Evolutionary conservation across 352 stramenopile species (phyloP).

Genomic region (Phytophthora ohioensis): DNA sequence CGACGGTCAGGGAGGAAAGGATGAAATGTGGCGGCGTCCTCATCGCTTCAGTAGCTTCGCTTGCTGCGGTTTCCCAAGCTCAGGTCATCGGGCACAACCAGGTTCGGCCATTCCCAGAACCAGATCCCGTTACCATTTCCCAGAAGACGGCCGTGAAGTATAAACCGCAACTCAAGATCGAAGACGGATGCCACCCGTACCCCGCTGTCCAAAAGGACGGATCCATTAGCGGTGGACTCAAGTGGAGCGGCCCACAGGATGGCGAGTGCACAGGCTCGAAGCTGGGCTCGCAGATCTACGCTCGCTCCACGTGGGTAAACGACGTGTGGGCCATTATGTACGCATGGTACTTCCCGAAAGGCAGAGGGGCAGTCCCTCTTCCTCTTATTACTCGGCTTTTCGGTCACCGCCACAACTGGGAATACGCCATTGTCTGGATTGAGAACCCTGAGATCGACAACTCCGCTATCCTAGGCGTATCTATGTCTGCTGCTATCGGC

Average conservation of each 20-base stretch:
- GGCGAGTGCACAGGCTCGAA: constrained; percentile 36
- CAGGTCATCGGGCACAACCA: constrained; percentile 33
- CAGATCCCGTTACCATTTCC: constrained; percentile 25
- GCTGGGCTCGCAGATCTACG: constrained; percentile 39
- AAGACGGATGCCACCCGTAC: constrained; percentile 36
- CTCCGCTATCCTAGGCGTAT: constrained; percentile 29
- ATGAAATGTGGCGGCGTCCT: constrained; percentile 27
- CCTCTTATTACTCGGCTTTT: constrained; percentile 27
- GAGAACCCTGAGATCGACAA: constrained; percentile 27
- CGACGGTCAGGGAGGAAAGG: background rate
- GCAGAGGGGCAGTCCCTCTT: constrained; percentile 9
- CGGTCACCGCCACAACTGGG: constrained; percentile 56
- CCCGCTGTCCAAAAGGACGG: constrained; percentile 36
- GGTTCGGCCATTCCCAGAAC: constrained; percentile 35
- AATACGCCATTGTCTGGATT: constrained; percentile 49
- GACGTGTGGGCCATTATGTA: constrained; percentile 40
- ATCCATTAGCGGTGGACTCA: constrained; percentile 32
- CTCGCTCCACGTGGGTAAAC: constrained; percentile 32
- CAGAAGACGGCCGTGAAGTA: constrained; percentile 31
- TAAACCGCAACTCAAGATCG: constrained; percentile 39
- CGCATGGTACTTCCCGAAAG: constrained; percentile 42
- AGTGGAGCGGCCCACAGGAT: constrained; percentile 34
- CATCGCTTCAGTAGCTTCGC: constrained; percentile 13
- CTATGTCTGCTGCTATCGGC: constrained; percentile 34
- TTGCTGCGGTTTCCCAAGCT: constrained; percentile 16